A percentile compares a stretch with the other conserved stretches of the same genome.
Conservation (phyloP, 2,329 filamentous ascomycete genomes). For the Phyllosticta citriasiana region DNA sequence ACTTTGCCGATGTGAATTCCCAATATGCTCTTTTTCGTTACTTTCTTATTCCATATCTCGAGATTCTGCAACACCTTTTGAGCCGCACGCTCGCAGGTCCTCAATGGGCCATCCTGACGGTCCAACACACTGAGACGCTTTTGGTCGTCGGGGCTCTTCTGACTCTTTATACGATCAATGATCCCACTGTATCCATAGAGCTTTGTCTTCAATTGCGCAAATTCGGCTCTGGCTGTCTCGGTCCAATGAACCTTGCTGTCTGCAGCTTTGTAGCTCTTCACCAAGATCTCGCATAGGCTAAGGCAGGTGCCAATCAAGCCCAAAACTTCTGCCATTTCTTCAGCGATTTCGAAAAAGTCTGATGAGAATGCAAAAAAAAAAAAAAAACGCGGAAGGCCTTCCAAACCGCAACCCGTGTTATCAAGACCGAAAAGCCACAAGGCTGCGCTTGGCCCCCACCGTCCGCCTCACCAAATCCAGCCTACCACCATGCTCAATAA, state of each 20-base stretch:
- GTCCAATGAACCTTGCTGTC: not conserved
- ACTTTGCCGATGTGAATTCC: not conserved
- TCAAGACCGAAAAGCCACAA: not conserved
- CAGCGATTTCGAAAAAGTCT: not conserved
- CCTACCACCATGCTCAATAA: not conserved
- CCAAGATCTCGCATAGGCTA: not conserved
- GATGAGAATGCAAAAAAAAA: not conserved
- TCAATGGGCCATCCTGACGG: too few relatives aligned
- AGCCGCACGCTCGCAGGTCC: not conserved
- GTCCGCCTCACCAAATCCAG: not conserved
- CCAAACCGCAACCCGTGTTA: not conserved
- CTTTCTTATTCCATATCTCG: too few relatives aligned
- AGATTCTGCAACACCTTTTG: too few relatives aligned
- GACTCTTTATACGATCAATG: not conserved
- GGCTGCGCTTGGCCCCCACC: not conserved
- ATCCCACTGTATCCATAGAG: not conserved
- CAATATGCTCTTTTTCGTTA: too few relatives aligned
- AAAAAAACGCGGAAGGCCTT: not conserved
- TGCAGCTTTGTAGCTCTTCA: too few relatives aligned
- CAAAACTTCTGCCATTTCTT: not conserved
- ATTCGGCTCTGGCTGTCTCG: not conserved
- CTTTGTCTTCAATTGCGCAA: not conserved
- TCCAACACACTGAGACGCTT: too few relatives aligned
- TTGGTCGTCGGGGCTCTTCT: too few relatives aligned
- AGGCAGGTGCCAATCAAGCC: not conserved